Conservation (phyloP, 2,329 filamentous ascomycete genomes). For the Graphium sp. region DNA sequence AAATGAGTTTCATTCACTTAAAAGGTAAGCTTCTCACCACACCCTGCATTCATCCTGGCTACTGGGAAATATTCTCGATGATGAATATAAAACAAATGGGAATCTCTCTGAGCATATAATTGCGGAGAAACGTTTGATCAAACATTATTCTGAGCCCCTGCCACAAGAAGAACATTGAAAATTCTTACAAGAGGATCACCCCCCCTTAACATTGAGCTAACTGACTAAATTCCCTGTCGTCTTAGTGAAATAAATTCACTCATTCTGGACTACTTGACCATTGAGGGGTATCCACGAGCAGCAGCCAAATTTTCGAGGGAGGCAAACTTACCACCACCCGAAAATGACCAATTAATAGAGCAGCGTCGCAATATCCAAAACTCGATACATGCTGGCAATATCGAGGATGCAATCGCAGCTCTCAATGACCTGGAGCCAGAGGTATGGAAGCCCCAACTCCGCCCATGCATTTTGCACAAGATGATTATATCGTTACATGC, state of each 20-base stretch:
- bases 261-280: conserved; percentile 93
- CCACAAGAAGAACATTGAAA: background rate
- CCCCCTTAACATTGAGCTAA: background rate
- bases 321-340: conserved; percentile 66
- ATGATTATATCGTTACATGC: conserved; percentile 53
- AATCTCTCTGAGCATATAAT: conserved; percentile 95
- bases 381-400: conserved; percentile 71
- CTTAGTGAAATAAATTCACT: conserved; percentile 83
- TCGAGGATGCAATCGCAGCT: conserved; percentile 68
- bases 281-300: conserved; percentile 84
- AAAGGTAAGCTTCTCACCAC: background rate
- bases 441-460: conserved; percentile 37
- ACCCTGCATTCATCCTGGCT: conserved; percentile 9
- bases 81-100: conserved; percentile 96
- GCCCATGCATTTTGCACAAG: conserved; percentile 1
- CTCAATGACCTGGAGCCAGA: conserved; percentile 83
- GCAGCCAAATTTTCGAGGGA: conserved; percentile 89
- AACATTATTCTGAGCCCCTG: conserved; percentile 48
- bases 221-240: background rate
- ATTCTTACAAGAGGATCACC: background rate
- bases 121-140: conserved; percentile 66
- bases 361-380: conserved; percentile 70
- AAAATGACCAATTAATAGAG: conserved; percentile 56
- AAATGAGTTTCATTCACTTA: background rate
- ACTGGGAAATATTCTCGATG: no score